Evolutionary conservation across 2,329 filamentous ascomycete species (phyloP).

Genomic region (Fusarium sp.): DNA sequence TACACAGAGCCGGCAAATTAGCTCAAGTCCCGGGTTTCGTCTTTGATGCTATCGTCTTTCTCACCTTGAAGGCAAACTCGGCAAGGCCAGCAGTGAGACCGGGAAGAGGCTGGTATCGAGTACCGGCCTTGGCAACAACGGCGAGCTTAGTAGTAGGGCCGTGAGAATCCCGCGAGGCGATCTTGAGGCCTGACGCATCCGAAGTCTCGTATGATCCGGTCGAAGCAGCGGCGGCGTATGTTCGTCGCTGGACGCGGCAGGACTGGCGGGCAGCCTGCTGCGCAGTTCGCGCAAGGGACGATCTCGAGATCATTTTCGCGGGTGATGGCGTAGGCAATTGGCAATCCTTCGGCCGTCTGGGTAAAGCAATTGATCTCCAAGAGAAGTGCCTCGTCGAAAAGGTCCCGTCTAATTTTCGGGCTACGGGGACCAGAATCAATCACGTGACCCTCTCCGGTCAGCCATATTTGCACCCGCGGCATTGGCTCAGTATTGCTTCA

Average conservation of each 20-base stretch:
- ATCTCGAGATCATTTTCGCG: constrained; percentile 73
- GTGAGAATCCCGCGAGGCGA: constrained; percentile 88
- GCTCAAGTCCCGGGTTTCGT: constrained; percentile 50
- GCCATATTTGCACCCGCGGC: constrained; percentile 46
- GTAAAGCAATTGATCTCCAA: constrained; percentile 54
- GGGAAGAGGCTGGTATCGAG: constrained; percentile 89
- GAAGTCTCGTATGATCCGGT: constrained; percentile 89
- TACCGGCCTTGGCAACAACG: constrained; percentile 92
- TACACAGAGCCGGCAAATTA: constrained; percentile 63
- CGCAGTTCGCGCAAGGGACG: constrained; percentile 68
- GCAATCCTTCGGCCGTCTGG: constrained; percentile 59
- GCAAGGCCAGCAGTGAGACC: constrained; percentile 91
- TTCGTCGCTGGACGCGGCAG: constrained; percentile 67
- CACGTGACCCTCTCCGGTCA: constrained; percentile 53
- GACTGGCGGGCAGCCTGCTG: constrained; percentile 69
- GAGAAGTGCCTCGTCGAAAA: constrained; percentile 59
- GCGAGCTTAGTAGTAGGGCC: constrained; percentile 92
- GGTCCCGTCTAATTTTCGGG: constrained; percentile 60
- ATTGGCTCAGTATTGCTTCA: constrained; percentile 42
- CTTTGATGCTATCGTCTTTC: constrained; percentile 23
- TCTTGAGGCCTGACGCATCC: constrained; percentile 89
- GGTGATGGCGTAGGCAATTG: constrained; percentile 68
- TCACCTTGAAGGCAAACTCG: constrained; percentile 97
- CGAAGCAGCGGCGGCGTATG: constrained; percentile 69
- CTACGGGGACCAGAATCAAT: constrained; percentile 46